A percentile compares a stretch with the other conserved stretches of the same genome.
Conservation (phyloP, 2,329 filamentous ascomycete species). For the Ophiostoma piceae region DNA sequence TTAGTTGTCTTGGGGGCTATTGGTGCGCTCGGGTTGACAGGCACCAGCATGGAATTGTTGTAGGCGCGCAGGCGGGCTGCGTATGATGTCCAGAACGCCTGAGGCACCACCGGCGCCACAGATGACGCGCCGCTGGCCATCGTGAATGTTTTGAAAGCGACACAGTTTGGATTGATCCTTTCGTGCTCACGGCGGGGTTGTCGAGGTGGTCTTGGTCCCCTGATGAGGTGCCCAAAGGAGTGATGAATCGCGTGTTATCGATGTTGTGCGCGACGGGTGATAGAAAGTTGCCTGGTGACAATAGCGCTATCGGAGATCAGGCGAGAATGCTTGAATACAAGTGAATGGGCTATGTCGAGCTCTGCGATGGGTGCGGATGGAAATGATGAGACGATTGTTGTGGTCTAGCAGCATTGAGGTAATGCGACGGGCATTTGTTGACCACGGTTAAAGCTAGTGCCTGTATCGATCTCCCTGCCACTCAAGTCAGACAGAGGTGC, state of each 20-base stretch:
- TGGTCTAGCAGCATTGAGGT: background rate
- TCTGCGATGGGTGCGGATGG: background rate
- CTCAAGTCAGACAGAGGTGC: background rate
- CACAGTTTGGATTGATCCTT: background rate
- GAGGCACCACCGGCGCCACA: slow-evolving; percentile 49
- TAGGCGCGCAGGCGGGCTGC: slow-evolving; percentile 85
- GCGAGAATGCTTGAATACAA: background rate
- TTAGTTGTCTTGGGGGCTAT: slow-evolving; percentile 81
- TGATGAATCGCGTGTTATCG: background rate
- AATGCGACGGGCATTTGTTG: slow-evolving; percentile 5
- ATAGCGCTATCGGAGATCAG: no score
- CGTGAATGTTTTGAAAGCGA: background rate
- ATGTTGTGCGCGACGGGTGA: background rate
- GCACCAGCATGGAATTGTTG: slow-evolving; percentile 85
- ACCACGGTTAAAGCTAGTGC: slow-evolving; percentile 2
- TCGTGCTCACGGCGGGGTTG: background rate
- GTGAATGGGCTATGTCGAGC: no score
- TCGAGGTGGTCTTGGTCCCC: background rate
- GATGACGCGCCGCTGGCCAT: slow-evolving; percentile 18
- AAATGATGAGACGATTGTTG: background rate
- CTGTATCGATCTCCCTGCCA: slow-evolving; percentile 2
- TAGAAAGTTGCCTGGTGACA: no score
- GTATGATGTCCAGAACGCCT: slow-evolving; percentile 87
- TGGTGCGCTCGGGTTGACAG: slow-evolving; percentile 68
- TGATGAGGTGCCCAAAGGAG: background rate